These are phyloP conservation scores for Chaetomiaceae sp. DNA, from an alignment of 2,329 filamentous ascomycete genomes.

Conservation along the genomic window DNA sequence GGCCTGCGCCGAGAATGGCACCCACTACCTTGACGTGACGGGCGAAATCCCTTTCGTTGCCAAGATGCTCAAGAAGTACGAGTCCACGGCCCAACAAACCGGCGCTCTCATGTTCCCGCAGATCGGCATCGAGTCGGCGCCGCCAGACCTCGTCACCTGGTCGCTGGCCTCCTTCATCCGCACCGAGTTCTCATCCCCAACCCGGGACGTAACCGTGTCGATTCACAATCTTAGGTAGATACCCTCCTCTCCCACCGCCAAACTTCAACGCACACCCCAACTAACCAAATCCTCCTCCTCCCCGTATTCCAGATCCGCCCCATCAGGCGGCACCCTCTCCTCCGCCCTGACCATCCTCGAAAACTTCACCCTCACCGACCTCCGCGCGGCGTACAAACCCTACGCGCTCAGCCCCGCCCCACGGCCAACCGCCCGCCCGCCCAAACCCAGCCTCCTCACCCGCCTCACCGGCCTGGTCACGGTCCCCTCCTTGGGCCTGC, in stretches of 20 bases:
- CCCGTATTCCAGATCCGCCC: conserved; percentile 36
- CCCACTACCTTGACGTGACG: conserved; percentile 61
- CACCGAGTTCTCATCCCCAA: conserved; percentile 43
- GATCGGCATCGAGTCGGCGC: conserved; percentile 58
- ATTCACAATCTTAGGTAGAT: conserved; percentile 41
- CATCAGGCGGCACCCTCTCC: conserved; percentile 64
- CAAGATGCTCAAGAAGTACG: conserved; percentile 59
- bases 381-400: conserved; percentile 44
- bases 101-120: conserved; percentile 60
- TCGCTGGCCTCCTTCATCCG: conserved; percentile 48
- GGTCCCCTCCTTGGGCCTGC: conserved; percentile 50
- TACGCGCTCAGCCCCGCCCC: conserved; percentile 56
- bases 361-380: conserved; percentile 44
- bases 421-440: conserved; percentile 29
- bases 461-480: conserved; percentile 47
- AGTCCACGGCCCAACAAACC: conserved; percentile 45
- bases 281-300: neutral
- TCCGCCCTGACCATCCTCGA: conserved; percentile 61
- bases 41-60: conserved; percentile 56
- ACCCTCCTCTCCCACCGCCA: neutral
- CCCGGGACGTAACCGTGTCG: conserved; percentile 51
- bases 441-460: conserved; percentile 38
- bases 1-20: conserved; percentile 58
- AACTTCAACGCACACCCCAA: neutral
- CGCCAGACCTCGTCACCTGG: conserved; percentile 56